phyloP scores from a whole-genome alignment of 2,329 filamentous ascomycete genomes.

The Fonsecaea nubica region DNA sequence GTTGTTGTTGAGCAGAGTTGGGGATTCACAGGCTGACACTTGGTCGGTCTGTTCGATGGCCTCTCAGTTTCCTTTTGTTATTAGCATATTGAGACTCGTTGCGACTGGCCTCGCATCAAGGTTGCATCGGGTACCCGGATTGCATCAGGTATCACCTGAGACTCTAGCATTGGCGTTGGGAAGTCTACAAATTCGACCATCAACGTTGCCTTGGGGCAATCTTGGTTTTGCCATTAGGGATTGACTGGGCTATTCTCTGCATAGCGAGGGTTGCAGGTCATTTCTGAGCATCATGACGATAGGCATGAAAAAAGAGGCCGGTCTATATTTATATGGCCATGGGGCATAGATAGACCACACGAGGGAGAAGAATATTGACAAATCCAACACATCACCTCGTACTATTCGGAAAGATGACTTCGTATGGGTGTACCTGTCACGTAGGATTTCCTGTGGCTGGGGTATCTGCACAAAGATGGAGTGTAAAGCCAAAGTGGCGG shows the following conservation, averaged over 20 bases:
- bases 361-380: not conserved
- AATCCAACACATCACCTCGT: not conserved
- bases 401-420: not conserved
- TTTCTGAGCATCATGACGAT: not conserved
- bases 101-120: not conserved
- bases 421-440: not conserved
- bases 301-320: not conserved
- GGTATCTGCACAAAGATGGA: not conserved
- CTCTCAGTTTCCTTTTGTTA: not conserved
- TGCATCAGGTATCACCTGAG: not conserved
- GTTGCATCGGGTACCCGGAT: not conserved
- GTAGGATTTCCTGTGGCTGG: not conserved
- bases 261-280: slow-evolving; percentile 1
- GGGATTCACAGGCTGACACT: not conserved
- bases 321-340: not conserved
- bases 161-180: slow-evolving; percentile 1
- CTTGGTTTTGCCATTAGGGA: not conserved
- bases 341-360: not conserved
- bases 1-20: not conserved
- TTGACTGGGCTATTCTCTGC: slow-evolving; percentile 3
- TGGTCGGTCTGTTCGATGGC: not conserved
- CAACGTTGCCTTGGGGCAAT: slow-evolving; percentile 4
- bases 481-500: slow-evolving; percentile 1
- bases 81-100: not conserved
- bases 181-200: not conserved